Conservation (phyloP, 352 stramenopile genomes). For the Pythium periplocum region DNA sequence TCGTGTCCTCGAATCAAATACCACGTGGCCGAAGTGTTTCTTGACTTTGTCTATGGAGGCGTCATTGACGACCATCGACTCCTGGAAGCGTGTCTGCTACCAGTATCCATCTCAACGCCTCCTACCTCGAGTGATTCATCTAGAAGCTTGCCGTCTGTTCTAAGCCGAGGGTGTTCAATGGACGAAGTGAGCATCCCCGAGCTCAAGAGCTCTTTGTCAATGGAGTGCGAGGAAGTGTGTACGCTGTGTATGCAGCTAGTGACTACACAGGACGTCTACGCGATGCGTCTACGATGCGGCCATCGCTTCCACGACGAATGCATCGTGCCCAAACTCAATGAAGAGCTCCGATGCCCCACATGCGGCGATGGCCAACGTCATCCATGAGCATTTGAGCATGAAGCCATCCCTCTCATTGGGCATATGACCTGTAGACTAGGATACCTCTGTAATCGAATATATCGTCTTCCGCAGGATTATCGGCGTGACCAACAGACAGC, state of each 20-base stretch:
- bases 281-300: slow-evolving; percentile 44
- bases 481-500: not conserved
- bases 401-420: too few relatives aligned
- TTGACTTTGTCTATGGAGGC: slow-evolving; percentile 32
- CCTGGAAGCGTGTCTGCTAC: slow-evolving; percentile 7
- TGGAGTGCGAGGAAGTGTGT: not conserved
- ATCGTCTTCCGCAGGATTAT: slow-evolving; percentile 9
- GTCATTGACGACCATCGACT: slow-evolving; percentile 14
- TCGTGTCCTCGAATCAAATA: slow-evolving; percentile 26
- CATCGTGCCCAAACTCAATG: slow-evolving; percentile 52
- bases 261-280: slow-evolving; percentile 18
- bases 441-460: not conserved
- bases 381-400: too few relatives aligned
- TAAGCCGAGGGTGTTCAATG: too few relatives aligned
- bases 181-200: too few relatives aligned
- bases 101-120: slow-evolving; percentile 1
- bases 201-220: too few relatives aligned
- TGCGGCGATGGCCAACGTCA: slow-evolving; percentile 22
- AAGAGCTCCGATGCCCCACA: slow-evolving; percentile 42
- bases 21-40: slow-evolving; percentile 21
- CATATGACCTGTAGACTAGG: too few relatives aligned
- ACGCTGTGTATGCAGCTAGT: slow-evolving; percentile 8
- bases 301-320: slow-evolving; percentile 73
- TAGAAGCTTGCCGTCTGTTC: too few relatives aligned
- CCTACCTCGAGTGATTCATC: too few relatives aligned